These are phyloP conservation scores for Puccinia triticina DNA, from an alignment of 1,284 basidiomycete genomes.

Conservation along the genomic window DNA sequence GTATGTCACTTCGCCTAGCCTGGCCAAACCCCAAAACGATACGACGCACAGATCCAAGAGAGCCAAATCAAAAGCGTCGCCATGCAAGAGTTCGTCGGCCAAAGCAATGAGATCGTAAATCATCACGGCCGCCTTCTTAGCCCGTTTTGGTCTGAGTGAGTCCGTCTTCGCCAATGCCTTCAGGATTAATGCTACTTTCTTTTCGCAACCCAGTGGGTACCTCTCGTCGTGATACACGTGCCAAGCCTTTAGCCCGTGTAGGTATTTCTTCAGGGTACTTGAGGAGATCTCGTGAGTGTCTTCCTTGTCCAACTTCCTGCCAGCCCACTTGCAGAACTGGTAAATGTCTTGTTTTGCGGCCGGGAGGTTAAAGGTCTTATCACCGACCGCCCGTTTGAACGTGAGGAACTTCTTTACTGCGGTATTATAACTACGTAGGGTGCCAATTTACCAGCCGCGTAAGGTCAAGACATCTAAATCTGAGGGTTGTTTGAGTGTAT, in stretches of 20 bases:
- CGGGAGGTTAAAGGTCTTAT: background rate
- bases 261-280: background rate
- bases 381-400: background rate
- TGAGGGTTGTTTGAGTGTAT: background rate
- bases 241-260: constrained; percentile 16
- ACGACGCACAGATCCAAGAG: background rate
- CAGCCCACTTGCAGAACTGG: constrained; percentile 15
- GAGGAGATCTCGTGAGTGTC: background rate
- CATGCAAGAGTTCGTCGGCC: background rate
- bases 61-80: background rate
- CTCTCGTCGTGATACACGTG: constrained; percentile 6
- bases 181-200: background rate
- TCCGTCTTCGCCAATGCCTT: background rate
- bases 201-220: background rate
- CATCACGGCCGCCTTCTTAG: background rate
- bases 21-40: constrained; percentile 19
- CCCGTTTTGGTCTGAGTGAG: background rate
- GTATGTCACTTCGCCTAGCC: constrained; percentile 10
- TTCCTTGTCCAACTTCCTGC: background rate
- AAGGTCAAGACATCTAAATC: background rate
- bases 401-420: constrained; percentile 11
- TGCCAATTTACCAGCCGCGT: background rate
- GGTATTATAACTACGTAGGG: constrained; percentile 11
- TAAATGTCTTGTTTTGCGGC: background rate
- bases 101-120: background rate